Conservation (phyloP, 257 asterid genomes). For the Parsonsia alboflavescens region DNA sequence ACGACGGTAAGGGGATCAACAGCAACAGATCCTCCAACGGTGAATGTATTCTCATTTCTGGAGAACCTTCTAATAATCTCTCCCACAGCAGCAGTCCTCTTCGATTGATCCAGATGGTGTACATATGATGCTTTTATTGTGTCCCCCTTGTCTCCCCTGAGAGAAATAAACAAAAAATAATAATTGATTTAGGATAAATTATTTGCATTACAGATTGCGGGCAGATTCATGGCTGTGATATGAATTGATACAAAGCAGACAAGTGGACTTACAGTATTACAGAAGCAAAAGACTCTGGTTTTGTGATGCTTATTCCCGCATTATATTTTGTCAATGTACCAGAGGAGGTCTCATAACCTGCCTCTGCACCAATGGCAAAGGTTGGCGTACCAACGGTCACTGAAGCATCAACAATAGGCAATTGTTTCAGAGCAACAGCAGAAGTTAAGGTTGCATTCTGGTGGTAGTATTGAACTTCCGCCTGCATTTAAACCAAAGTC, state of each 20-base stretch:
- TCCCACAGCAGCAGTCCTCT: constrained; percentile 56
- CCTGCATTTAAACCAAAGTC: constrained; percentile 30
- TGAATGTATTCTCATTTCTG: constrained; percentile 68
- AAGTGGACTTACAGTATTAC: constrained; percentile 53
- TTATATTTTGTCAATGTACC: constrained; percentile 66
- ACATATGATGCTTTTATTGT: constrained; percentile 59
- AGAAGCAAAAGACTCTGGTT: constrained; percentile 72
- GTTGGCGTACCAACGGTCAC: constrained; percentile 80
- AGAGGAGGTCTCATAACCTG: constrained; percentile 65
- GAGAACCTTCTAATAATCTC: constrained; percentile 68
- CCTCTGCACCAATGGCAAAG: constrained; percentile 82
- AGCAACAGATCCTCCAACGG: constrained; percentile 71
- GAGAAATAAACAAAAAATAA: background rate
- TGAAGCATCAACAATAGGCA: constrained; percentile 61
- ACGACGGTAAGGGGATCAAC: constrained; percentile 54
- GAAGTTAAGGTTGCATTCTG: constrained; percentile 74
- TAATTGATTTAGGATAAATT: background rate
- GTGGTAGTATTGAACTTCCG: constrained; percentile 76
- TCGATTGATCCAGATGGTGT: constrained; percentile 46
- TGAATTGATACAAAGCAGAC: background rate
- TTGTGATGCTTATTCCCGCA: constrained; percentile 71
- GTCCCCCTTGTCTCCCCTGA: constrained; percentile 78
- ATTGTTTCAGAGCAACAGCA: constrained; percentile 58
- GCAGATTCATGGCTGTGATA: background rate
- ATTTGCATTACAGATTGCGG: background rate